These are phyloP conservation scores for Pleurostoma richardsiae DNA, from an alignment of 2,329 filamentous ascomycete genomes.

Conservation along the genomic window DNA sequence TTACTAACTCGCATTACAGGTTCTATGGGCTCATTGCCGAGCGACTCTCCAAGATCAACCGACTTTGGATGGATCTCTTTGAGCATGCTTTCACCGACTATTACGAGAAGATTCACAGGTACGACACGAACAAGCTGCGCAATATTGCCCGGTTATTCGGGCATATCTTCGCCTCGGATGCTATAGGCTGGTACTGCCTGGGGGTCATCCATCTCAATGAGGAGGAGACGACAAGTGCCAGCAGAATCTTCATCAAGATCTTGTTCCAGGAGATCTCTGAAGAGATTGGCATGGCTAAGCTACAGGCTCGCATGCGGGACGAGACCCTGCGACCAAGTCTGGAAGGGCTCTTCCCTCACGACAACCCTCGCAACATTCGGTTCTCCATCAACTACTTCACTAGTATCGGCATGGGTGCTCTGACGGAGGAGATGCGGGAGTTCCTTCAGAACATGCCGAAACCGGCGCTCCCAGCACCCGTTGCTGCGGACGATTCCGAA, in stretches of 20 bases:
- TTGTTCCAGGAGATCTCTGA: conserved; percentile 89
- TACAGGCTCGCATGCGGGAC: conserved; percentile 73
- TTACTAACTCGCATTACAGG: conserved; percentile 2
- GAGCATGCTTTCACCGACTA: conserved; percentile 87
- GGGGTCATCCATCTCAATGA: conserved; percentile 86
- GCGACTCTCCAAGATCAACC: conserved; percentile 91
- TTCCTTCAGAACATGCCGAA: conserved; percentile 86
- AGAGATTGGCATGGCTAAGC: conserved; percentile 75
- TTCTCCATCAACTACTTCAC: conserved; percentile 99
- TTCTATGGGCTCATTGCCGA: conserved; percentile 95
- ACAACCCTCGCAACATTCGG: conserved; percentile 83
- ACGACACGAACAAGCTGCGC: conserved; percentile 89
- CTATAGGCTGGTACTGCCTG: conserved; percentile 87
- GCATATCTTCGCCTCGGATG: conserved; percentile 81
- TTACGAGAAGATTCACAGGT: conserved; percentile 95
- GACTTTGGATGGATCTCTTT: conserved; percentile 90
- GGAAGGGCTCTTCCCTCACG: conserved; percentile 81
- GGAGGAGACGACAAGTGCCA: conserved; percentile 93
- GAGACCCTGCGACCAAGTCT: conserved; percentile 74
- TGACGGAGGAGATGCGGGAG: conserved; percentile 94
- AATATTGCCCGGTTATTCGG: conserved; percentile 96
- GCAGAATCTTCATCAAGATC: conserved; percentile 98
- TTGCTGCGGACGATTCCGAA: conserved; percentile 53
- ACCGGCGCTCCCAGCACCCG: conserved; percentile 67
- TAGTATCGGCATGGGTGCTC: conserved; percentile 88